phyloP scores from a whole-genome alignment of 2,329 filamentous ascomycete species.

The Fonsecaea multimorphosa region DNA sequence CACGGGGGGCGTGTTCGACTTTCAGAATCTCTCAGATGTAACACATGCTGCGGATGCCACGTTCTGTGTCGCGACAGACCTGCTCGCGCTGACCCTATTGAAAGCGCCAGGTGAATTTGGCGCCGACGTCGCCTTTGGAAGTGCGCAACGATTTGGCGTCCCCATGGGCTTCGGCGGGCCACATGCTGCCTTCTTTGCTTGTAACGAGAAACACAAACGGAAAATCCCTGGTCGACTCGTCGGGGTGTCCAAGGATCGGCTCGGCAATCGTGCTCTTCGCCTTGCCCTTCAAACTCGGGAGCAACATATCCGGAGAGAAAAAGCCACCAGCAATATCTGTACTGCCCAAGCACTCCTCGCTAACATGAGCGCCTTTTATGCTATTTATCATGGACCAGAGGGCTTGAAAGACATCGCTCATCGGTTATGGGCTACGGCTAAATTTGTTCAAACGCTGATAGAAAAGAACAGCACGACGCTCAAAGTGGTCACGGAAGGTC shows the following conservation, averaged over 20 bases:
- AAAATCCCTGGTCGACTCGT: constrained; percentile 92
- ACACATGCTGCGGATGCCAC: constrained; percentile 80
- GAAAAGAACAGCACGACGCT: constrained; percentile 62
- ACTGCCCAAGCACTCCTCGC: constrained; percentile 92
- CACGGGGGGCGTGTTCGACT: constrained; percentile 78
- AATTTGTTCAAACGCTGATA: constrained; percentile 70
- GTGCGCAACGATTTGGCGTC: constrained; percentile 87
- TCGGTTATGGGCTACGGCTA: constrained; percentile 73
- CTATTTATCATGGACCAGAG: constrained; percentile 86
- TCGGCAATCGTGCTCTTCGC: constrained; percentile 80
- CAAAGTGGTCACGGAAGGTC: constrained; percentile 64
- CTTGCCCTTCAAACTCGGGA: constrained; percentile 90
- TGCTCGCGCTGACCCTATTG: constrained; percentile 83
- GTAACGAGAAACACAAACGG: constrained; percentile 87
- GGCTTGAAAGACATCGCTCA: constrained; percentile 85
- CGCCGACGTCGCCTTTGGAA: constrained; percentile 93
- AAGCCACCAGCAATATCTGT: constrained; percentile 97
- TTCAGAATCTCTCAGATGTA: constrained; percentile 72
- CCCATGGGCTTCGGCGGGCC: constrained; percentile 91
- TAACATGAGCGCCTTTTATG: constrained; percentile 96
- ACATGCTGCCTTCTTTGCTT: constrained; percentile 96
- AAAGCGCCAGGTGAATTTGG: constrained; percentile 93
- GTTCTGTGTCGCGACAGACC: constrained; percentile 86
- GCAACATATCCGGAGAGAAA: constrained; percentile 94
- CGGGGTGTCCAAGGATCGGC: constrained; percentile 87